Conservation (phyloP, 805 yeast genomes). For the Ogataea kodamae region DNA sequence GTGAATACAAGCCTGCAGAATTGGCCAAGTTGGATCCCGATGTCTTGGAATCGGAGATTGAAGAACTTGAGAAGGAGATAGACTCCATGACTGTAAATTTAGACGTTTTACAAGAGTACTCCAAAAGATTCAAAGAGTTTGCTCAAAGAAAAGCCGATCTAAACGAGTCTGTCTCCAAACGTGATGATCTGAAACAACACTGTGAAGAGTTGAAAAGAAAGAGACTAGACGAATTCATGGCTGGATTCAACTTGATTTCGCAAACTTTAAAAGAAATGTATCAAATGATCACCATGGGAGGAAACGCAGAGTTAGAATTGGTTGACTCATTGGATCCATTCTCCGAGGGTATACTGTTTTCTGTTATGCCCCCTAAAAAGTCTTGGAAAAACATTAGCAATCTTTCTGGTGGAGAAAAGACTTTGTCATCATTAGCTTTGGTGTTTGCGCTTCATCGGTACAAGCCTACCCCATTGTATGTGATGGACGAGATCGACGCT, state of each 20-base stretch:
- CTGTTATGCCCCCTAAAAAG: slow-evolving; percentile 99
- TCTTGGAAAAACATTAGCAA: slow-evolving; percentile 96
- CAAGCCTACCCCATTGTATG: slow-evolving; percentile 95
- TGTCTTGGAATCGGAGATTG: slow-evolving; percentile 48
- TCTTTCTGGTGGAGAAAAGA: slow-evolving; percentile 96
- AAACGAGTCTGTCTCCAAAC: slow-evolving; percentile 58
- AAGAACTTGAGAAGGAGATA: slow-evolving; percentile 51
- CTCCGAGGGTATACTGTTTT: slow-evolving; percentile 91
- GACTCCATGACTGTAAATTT: slow-evolving; percentile 61
- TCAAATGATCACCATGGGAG: slow-evolving; percentile 98
- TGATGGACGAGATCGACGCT: slow-evolving; percentile 99
- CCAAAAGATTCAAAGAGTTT: slow-evolving; percentile 61
- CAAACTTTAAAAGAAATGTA: slow-evolving; percentile 92
- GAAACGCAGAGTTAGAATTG: slow-evolving; percentile 94
- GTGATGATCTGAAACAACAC: slow-evolving; percentile 60
- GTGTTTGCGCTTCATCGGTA: slow-evolving; percentile 95
- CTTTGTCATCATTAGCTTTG: slow-evolving; percentile 87
- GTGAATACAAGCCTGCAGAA: slow-evolving; percentile 43
- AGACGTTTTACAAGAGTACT: slow-evolving; percentile 75
- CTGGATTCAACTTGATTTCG: slow-evolving; percentile 84
- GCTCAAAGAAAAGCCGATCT: slow-evolving; percentile 60
- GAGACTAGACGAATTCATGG: slow-evolving; percentile 86
- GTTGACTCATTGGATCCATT: slow-evolving; percentile 98
- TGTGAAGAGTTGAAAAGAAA: slow-evolving; percentile 69
- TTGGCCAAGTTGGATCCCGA: slow-evolving; percentile 46